Percentiles rank a stretch among this genome's conserved stretches.
These are phyloP conservation scores for Paramecium sonneborni DNA, from an alignment of 73 alveolate genomes.

Conservation along the genomic window DNA sequence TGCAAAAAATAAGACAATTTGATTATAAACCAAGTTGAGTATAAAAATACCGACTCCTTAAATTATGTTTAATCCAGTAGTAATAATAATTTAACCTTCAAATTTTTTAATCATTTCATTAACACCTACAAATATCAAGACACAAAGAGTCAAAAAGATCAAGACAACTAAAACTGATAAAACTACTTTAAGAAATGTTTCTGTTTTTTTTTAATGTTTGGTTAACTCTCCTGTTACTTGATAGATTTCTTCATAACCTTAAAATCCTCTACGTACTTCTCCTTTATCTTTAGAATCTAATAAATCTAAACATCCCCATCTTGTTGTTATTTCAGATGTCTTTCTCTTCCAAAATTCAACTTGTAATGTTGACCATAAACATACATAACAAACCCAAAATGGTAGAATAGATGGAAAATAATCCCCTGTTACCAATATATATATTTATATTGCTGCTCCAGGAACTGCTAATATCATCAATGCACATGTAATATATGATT, in stretches of 20 bases:
- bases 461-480: slow-evolving; percentile 45
- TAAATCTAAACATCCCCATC: slow-evolving; percentile 69
- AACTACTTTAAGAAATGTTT: slow-evolving; percentile 19
- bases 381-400: slow-evolving; percentile 59
- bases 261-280: slow-evolving; percentile 41
- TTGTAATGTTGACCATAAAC: slow-evolving; percentile 54
- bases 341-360: slow-evolving; percentile 67
- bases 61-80: background rate
- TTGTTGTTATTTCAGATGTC: slow-evolving; percentile 57
- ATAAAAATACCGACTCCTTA: slow-evolving; percentile 55
- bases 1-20: slow-evolving; percentile 22
- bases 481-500: slow-evolving; percentile 59
- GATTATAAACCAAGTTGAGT: slow-evolving; percentile 22
- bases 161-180: slow-evolving; percentile 16
- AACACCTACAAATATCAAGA: slow-evolving; percentile 34
- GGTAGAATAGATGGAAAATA: slow-evolving; percentile 10
- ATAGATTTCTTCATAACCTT: slow-evolving; percentile 61
- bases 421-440: slow-evolving; percentile 44
- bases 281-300: slow-evolving; percentile 18
- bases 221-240: slow-evolving; percentile 60
- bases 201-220: slow-evolving; percentile 52
- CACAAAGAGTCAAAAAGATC: slow-evolving; percentile 9
- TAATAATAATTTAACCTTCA: background rate
- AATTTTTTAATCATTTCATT: background rate
- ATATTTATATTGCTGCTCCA: slow-evolving; percentile 46